These are phyloP conservation scores for Mycena belliarum DNA, from an alignment of 768 basidiomycete genomes.

Conservation along the genomic window DNA sequence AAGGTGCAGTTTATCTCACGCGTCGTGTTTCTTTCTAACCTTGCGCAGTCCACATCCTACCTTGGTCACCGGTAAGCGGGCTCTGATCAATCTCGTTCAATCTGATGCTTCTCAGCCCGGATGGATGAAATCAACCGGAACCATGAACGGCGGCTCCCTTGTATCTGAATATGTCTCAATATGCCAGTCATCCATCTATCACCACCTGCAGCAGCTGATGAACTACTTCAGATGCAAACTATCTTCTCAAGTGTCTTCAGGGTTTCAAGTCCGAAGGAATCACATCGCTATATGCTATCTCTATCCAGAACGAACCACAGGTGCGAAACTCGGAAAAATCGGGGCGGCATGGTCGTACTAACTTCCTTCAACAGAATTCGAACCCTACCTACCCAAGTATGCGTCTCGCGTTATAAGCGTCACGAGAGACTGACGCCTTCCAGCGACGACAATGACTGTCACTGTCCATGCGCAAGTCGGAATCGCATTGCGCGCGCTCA, in stretches of 20 bases:
- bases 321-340: neutral
- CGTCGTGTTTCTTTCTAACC: conserved; percentile 2
- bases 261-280: conserved; percentile 66
- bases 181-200: neutral
- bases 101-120: conserved; percentile 49
- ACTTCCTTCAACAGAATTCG: conserved; percentile 37
- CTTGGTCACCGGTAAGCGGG: conserved; percentile 72
- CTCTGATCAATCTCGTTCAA: neutral
- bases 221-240: conserved; percentile 56
- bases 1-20: conserved; percentile 22
- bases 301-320: conserved; percentile 59
- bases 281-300: conserved; percentile 57
- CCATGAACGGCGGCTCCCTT: conserved; percentile 69
- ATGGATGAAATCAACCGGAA: conserved; percentile 74
- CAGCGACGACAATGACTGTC: conserved; percentile 51
- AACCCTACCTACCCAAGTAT: conserved; percentile 65
- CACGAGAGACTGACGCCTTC: neutral
- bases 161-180: conserved; percentile 40
- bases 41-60: conserved; percentile 50
- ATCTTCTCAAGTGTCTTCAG: conserved; percentile 72
- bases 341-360: too few relatives aligned
- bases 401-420: neutral
- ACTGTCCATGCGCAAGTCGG: conserved; percentile 61
- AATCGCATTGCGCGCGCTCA: conserved; percentile 51
- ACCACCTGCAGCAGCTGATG: neutral